phyloP scores from a whole-genome alignment of 2,329 filamentous ascomycete species.

The Phaeosphaeria sp. region DNA sequence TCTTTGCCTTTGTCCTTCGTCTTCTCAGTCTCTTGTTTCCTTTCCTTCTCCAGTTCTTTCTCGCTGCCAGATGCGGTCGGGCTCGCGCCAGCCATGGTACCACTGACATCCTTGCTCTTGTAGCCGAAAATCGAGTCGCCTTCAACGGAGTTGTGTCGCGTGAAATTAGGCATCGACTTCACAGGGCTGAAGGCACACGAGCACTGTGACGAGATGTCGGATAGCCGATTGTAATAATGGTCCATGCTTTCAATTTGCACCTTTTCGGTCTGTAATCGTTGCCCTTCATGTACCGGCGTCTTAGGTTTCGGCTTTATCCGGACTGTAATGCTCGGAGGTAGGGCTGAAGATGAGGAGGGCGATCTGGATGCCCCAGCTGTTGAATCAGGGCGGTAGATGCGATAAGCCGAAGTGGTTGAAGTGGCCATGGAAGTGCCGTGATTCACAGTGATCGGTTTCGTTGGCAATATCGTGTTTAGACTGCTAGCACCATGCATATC shows the following conservation, averaged over 20 bases:
- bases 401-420: conserved; percentile 2
- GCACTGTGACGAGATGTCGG: conserved; percentile 3
- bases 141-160: conserved; percentile 26
- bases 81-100: conserved; percentile 17
- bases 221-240: conserved; percentile 20
- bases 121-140: conserved; percentile 33
- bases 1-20: neutral
- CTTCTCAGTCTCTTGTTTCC: neutral
- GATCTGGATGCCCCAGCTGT: conserved; percentile 12
- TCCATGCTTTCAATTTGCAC: conserved; percentile 23
- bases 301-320: conserved; percentile 24
- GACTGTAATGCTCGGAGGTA: conserved; percentile 26
- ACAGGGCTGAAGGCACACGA: conserved; percentile 28
- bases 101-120: conserved; percentile 16
- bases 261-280: conserved; percentile 21
- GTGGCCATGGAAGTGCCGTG: neutral
- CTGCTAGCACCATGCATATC: conserved; percentile 10
- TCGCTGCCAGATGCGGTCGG: conserved; percentile 5
- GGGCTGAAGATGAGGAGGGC: conserved; percentile 11
- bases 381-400: conserved; percentile 14
- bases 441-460: conserved; percentile 17
- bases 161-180: conserved; percentile 29
- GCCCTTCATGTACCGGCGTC: neutral
- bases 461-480: conserved; percentile 12
- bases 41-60: conserved; percentile 5